Conservation (phyloP, 1,284 basidiomycete genomes). For the Trametes hirsuta region DNA sequence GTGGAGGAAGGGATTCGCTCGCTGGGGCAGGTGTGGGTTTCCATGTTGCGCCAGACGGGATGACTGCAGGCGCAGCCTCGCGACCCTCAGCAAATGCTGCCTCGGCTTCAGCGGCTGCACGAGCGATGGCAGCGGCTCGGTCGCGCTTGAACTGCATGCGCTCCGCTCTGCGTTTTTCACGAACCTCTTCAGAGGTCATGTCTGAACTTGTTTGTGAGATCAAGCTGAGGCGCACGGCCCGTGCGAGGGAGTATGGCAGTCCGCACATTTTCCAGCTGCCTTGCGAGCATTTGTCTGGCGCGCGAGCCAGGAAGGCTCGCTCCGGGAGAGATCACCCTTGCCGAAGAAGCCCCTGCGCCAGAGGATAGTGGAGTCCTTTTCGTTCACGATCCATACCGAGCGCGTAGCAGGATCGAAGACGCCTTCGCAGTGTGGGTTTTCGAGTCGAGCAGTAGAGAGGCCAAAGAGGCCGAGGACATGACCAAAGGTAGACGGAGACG, state of each 20-base stretch:
- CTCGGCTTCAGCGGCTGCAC: constrained; percentile 75
- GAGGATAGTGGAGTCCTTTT: constrained; percentile 65
- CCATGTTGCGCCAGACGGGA: constrained; percentile 82
- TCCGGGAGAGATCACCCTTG: constrained; percentile 91
- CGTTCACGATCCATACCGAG: constrained; percentile 79
- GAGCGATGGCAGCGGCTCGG: constrained; percentile 78
- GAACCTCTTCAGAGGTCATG: constrained; percentile 85
- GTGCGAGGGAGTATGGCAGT: background rate
- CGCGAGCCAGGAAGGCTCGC: constrained; percentile 92
- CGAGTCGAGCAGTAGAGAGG: constrained; percentile 47
- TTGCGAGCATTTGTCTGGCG: constrained; percentile 71
- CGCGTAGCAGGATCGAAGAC: constrained; percentile 73
- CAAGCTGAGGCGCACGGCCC: background rate
- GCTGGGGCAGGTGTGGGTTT: constrained; percentile 44
- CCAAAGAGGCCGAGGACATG: constrained; percentile 58
- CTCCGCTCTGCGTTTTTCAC: constrained; percentile 82
- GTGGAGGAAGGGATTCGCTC: background rate
- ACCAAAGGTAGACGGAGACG: constrained; percentile 38
- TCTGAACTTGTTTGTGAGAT: constrained; percentile 38
- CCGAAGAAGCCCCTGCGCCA: constrained; percentile 97
- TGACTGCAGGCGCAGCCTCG: constrained; percentile 41
- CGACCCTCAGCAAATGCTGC: constrained; percentile 71
- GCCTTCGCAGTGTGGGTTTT: constrained; percentile 70
- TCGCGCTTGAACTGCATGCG: constrained; percentile 92
- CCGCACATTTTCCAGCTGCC: constrained; percentile 57